A percentile compares a stretch with the other conserved stretches of the same genome.
phyloP scores from a whole-genome alignment of 139 green algal species.

The Yamagishiella unicocca region DNA sequence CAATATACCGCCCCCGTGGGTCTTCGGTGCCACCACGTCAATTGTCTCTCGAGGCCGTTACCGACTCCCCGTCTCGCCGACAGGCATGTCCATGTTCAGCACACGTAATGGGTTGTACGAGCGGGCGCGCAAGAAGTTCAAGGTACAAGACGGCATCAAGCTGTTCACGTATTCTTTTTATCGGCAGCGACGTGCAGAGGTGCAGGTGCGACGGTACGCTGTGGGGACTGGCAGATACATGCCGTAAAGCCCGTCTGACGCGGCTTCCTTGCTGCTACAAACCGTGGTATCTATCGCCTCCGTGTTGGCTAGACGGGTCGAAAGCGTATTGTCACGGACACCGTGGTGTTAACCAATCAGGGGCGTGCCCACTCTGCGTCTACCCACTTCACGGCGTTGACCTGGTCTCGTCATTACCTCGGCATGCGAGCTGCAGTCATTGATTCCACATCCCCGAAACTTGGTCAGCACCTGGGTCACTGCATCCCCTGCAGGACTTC shows the following conservation, averaged over 20 bases:
- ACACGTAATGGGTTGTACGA: conserved; percentile 91
- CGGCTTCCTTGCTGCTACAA: no score
- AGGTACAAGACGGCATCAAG: conserved; percentile 86
- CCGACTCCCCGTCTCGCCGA: neutral
- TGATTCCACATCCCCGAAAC: neutral
- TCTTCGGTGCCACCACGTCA: neutral
- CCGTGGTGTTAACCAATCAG: no score
- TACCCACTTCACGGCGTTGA: no score
- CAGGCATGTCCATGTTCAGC: conserved; percentile 94
- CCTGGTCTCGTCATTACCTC: no score
- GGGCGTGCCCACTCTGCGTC: no score
- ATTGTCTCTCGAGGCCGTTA: neutral
- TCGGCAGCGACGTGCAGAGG: conserved; percentile 67
- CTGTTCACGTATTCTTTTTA: conserved; percentile 93
- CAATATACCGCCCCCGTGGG: no score
- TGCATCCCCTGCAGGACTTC: conserved; percentile 72
- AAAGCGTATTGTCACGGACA: no score
- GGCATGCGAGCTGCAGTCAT: no score
- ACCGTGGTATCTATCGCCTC: no score
- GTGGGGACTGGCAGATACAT: no score
- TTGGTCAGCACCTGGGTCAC: neutral
- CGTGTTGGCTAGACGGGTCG: no score
- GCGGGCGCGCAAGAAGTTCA: conserved; percentile 78
- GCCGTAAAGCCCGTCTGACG: no score
- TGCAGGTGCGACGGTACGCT: conserved; percentile 64